These are phyloP conservation scores for Epithemia pelagica DNA, from an alignment of 108 stramenopile species.

Conservation along the genomic window DNA sequence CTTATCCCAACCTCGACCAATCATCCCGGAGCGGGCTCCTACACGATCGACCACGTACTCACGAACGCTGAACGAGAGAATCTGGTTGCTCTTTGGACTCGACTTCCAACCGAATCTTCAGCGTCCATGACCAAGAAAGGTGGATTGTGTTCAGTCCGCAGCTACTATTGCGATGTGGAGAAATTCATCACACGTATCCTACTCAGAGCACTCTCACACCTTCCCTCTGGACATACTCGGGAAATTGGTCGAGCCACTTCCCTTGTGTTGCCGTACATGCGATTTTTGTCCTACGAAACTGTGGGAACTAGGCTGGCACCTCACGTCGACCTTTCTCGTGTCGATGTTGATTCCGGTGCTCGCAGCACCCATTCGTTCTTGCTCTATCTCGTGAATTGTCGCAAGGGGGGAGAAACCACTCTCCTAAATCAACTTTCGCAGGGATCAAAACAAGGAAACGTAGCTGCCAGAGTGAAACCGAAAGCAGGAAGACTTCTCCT, in stretches of 20 bases:
- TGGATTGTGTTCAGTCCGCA: conserved; percentile 36
- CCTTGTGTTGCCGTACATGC: conserved; percentile 57
- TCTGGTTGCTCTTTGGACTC: conserved; percentile 33
- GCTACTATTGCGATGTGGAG: conserved; percentile 68
- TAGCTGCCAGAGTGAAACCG: conserved; percentile 46
- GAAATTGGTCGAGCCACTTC: conserved; percentile 9
- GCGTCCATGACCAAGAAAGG: conserved; percentile 30
- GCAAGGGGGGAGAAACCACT: conserved; percentile 58
- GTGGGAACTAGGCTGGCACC: conserved; percentile 46
- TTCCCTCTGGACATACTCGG: conserved; percentile 2
- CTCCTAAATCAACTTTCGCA: conserved; percentile 38
- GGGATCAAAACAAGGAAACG: conserved; percentile 17
- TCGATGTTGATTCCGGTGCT: conserved; percentile 23
- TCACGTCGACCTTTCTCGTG: conserved; percentile 66
- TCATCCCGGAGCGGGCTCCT: conserved; percentile 79
- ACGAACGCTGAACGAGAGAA: conserved; percentile 25
- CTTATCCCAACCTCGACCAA: conserved; percentile 40
- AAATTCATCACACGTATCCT: conserved; percentile 28
- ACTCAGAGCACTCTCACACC: conserved; percentile 14
- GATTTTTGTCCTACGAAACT: conserved; percentile 55
- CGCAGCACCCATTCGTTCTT: conserved; percentile 79
- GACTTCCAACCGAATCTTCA: conserved; percentile 34
- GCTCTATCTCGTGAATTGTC: conserved; percentile 56
- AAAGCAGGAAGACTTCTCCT: conserved; percentile 53
- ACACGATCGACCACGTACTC: conserved; percentile 48